Base-by-base conservation (phyloP, 2,329 filamentous ascomycete species). In the Trichoderma simmonsii region DNA sequence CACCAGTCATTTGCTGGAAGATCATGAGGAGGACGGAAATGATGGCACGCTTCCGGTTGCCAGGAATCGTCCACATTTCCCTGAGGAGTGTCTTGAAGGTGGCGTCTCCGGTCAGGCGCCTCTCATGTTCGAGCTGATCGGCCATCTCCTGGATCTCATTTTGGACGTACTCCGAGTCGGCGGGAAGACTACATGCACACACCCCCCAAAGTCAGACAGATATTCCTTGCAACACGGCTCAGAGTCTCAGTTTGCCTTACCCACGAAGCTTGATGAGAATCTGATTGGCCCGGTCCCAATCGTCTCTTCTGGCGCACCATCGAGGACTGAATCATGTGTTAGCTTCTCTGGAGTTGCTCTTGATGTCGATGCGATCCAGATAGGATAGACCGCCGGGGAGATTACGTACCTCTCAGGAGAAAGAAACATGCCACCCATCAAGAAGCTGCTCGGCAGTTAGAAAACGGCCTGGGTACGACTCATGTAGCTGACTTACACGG, bases 1-100 rank as follows among this genome's bases (percentile, higher is more conserved):
- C 81, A n/a, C 90, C 90, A 0, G 91, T 93, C 88, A 93, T 91
- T 78, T 93, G 91, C 79, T 93, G 91, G 79, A 89, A 92, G 51
- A 92, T 82, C 90, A 90, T 84, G 66, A 88, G 80, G 3, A 82
- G 51, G 62, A 93, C 87, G 34, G 88, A 90, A 71, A 92, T 86
- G 61, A 92, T 79, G 3, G 87, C 88, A 65, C 91, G 86, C 76
- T 90, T 90, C 71, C 91, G 85, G 81, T 93, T 90, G 1, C 85
- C 85, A 1, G 85, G 81, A 68, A 90, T 85, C 6, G 84, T 80
- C 83, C 86, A 90, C 86, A 91, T 91, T 79, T 92, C 91, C 76
- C 85, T 88, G 76, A 89, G 85, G 18, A 91, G 82, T 70, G 89
- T 88, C 85, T 85, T 87, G 73, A 82, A 83, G 21, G 78, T 83